Conservation (phyloP, 345 rosid genomes). For the Eucalyptus cladocalyx region DNA sequence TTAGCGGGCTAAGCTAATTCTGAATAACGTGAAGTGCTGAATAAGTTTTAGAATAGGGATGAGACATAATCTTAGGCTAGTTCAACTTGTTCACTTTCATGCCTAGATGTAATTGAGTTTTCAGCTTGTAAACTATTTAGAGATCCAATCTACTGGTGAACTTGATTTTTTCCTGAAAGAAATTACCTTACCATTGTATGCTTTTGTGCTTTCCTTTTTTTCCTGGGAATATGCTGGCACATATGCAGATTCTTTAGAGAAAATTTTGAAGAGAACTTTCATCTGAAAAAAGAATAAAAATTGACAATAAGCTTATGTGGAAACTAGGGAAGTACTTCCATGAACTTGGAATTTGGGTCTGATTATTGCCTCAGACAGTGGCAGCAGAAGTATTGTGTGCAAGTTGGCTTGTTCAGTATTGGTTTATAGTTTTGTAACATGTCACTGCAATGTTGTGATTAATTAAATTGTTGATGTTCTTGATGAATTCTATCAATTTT, state of each 20-base stretch:
- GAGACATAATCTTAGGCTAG: background rate
- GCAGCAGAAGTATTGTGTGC: background rate
- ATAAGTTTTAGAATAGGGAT: background rate
- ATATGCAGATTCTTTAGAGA: background rate
- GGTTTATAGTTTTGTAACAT: background rate
- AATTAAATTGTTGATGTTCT: background rate
- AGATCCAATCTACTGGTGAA: background rate
- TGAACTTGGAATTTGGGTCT: background rate
- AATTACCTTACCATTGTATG: background rate
- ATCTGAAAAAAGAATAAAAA: background rate
- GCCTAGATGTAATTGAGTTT: background rate
- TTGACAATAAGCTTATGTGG: background rate
- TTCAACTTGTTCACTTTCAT: background rate
- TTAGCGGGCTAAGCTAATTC: background rate
- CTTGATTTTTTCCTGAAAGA: background rate
- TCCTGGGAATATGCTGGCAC: background rate
- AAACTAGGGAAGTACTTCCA: background rate
- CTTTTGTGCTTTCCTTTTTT: background rate
- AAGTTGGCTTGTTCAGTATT: background rate
- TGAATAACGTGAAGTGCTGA: background rate
- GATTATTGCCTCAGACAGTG: background rate
- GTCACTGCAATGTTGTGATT: background rate
- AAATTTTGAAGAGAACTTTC: background rate
- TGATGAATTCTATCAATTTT: background rate
- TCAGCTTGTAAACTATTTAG: background rate